Conservation (phyloP, 2,329 filamentous ascomycete genomes). For the Zarea fungicola region DNA sequence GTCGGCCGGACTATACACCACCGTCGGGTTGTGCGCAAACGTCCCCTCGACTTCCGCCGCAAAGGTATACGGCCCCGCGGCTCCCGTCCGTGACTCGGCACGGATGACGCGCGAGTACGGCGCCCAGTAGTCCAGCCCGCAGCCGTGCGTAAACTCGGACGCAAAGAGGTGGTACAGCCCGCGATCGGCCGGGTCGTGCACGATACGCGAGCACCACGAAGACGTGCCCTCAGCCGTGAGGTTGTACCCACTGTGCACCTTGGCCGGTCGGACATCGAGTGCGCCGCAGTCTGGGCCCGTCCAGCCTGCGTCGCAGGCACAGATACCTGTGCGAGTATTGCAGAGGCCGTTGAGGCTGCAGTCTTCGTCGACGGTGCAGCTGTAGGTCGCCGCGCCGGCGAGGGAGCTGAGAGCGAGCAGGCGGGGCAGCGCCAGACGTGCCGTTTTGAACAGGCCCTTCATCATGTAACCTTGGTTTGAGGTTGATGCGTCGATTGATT, state of each 20-base stretch:
- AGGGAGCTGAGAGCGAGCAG: conserved; percentile 1
- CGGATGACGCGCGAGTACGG: conserved; percentile 40
- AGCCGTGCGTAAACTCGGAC: conserved; percentile 40
- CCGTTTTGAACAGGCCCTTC: background rate
- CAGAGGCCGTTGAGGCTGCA: conserved; percentile 29
- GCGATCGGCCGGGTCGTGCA: conserved; percentile 35
- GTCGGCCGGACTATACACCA: conserved; percentile 40
- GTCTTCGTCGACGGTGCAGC: conserved; percentile 22
- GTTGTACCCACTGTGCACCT: conserved; percentile 39
- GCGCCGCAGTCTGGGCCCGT: conserved; percentile 36
- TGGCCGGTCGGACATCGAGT: conserved; percentile 39
- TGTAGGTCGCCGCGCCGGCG: background rate
- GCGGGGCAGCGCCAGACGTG: background rate
- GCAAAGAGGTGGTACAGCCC: conserved; percentile 40
- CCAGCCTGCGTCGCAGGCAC: conserved; percentile 39
- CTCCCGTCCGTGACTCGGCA: conserved; percentile 39
- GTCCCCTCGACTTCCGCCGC: conserved; percentile 33
- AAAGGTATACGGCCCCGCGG: conserved; percentile 39
- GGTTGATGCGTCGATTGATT: background rate
- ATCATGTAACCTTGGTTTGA: background rate
- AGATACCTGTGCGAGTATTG: conserved; percentile 6
- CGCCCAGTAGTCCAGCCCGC: conserved; percentile 42
- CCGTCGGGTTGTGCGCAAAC: conserved; percentile 43
- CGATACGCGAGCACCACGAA: conserved; percentile 43
- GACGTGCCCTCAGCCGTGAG: conserved; percentile 37